These are phyloP conservation scores for Cadophora sp. DNA, from an alignment of 2,329 filamentous ascomycete genomes.

Conservation along the genomic window DNA sequence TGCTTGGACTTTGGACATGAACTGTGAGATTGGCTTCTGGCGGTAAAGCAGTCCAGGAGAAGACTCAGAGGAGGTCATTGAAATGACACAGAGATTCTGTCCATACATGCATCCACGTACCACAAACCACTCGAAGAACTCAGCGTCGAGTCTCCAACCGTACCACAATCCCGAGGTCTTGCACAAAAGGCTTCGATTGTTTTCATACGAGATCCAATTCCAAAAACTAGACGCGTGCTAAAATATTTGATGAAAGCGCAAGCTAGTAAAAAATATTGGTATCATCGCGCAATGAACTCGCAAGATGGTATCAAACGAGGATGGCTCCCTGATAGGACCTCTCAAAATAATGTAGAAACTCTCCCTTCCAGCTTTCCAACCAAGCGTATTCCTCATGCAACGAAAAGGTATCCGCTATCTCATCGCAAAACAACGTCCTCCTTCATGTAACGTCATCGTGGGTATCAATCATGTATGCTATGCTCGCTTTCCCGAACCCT, in stretches of 20 bases:
- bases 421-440: background rate
- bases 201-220: no score
- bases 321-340: background rate
- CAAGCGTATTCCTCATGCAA: background rate
- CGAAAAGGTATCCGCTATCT: background rate
- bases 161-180: no score
- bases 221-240: background rate
- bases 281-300: conserved; percentile 1
- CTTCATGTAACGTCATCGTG: conserved; percentile 8
- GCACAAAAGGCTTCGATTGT: no score
- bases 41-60: no score
- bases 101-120: no score
- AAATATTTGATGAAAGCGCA: background rate
- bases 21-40: no score
- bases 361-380: background rate
- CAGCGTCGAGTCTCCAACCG: no score
- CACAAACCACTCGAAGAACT: no score
- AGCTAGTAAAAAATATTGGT: background rate
- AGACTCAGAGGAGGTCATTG: no score
- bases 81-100: no score
- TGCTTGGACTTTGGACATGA: no score
- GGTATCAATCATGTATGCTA: conserved; percentile 8
- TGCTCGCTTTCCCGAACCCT: background rate
- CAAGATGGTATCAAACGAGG: conserved; percentile 10
- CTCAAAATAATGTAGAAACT: background rate